These are phyloP conservation scores for Lachnellula occidentalis DNA, from an alignment of 2,329 filamentous ascomycete species.

Conservation along the genomic window DNA sequence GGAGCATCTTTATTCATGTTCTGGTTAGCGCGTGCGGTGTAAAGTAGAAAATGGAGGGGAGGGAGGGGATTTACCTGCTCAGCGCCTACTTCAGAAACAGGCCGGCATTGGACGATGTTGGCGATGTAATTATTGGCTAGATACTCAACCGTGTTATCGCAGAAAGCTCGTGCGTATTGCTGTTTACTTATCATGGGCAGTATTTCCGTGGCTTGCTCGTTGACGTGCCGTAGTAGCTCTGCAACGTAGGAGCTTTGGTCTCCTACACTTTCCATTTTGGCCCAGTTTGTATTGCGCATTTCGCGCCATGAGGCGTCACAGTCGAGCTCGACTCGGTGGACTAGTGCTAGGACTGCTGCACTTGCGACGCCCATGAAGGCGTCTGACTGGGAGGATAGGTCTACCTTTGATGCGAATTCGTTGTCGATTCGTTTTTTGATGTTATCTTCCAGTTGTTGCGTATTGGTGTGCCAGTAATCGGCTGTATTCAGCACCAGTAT, in stretches of 20 bases:
- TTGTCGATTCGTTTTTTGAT: constrained; percentile 86
- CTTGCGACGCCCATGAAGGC: constrained; percentile 93
- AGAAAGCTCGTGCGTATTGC: constrained; percentile 91
- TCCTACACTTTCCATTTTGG: constrained; percentile 83
- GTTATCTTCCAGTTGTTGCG: constrained; percentile 88
- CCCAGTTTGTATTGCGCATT: constrained; percentile 96
- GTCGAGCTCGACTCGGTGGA: constrained; percentile 74
- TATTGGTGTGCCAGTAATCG: constrained; percentile 94
- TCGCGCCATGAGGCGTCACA: constrained; percentile 89
- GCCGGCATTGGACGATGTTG: constrained; percentile 82
- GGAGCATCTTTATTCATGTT: constrained; percentile 63
- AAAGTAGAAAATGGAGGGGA: background rate
- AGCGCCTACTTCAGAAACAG: constrained; percentile 87
- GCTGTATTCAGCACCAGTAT: constrained; percentile 91
- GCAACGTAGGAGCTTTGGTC: constrained; percentile 91
- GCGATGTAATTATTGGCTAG: constrained; percentile 72
- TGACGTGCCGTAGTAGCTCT: constrained; percentile 70
- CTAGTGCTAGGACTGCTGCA: constrained; percentile 75
- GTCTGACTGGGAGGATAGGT: constrained; percentile 89
- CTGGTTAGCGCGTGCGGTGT: too few relatives aligned
- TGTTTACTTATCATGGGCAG: constrained; percentile 76
- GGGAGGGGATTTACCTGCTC: constrained; percentile 60
- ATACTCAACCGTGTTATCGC: constrained; percentile 90
- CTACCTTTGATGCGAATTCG: constrained; percentile 69
- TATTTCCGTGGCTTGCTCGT: constrained; percentile 67